Evolutionary conservation across 2,329 filamentous ascomycete genomes (phyloP).

Genomic region (Tolypocladium nubicola): DNA sequence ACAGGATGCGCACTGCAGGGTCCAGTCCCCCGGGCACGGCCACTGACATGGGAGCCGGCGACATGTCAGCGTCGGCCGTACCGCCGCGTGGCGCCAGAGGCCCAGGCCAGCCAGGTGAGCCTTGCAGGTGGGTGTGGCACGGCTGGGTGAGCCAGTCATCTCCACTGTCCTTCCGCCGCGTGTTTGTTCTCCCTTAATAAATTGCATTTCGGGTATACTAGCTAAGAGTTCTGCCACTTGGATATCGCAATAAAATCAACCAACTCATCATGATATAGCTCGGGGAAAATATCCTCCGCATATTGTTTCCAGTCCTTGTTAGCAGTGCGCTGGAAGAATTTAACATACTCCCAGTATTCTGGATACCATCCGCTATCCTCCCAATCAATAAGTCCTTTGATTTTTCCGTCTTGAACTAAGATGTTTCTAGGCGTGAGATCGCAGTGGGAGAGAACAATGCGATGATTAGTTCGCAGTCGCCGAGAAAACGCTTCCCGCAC

Average conservation of each 20-base stretch:
- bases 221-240: slow-evolving; percentile 12
- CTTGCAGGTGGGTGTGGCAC: no score
- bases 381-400: slow-evolving; percentile 35
- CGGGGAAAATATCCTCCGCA: slow-evolving; percentile 14
- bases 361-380: slow-evolving; percentile 36
- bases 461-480: slow-evolving; percentile 14
- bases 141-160: no score
- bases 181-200: no score
- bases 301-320: slow-evolving; percentile 12
- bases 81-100: no score
- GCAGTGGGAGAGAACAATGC: slow-evolving; percentile 37
- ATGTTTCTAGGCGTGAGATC: slow-evolving; percentile 38
- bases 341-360: slow-evolving; percentile 26
- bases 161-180: no score
- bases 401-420: slow-evolving; percentile 23
- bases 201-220: no score
- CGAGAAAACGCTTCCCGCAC: slow-evolving; percentile 12
- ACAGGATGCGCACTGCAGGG: neutral
- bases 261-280: slow-evolving; percentile 14
- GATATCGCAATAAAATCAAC: slow-evolving; percentile 13
- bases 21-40: neutral
- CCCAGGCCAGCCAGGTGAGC: no score
- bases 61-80: neutral
- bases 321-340: slow-evolving; percentile 15
- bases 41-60: neutral